Evolutionary conservation across 2,329 filamentous ascomycete genomes (phyloP).

Genomic region (Ascochyta pisi): DNA sequence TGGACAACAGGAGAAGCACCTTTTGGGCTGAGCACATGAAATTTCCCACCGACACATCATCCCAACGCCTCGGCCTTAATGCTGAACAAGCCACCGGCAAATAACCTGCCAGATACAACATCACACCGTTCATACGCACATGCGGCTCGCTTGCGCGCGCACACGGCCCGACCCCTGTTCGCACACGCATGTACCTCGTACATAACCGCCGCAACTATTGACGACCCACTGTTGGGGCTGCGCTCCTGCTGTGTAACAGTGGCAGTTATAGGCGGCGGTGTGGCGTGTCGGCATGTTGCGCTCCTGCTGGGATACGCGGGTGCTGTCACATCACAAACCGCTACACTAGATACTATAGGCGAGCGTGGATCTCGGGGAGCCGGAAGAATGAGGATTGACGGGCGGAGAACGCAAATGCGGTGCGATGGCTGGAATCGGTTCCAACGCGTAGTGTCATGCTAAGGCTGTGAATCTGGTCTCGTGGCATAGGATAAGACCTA

Average conservation of each 20-base stretch:
- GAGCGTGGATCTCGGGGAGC: not conserved
- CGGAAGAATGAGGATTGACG: not conserved
- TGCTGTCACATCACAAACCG: not conserved
- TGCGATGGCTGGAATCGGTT: not conserved
- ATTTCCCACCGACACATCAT: not conserved
- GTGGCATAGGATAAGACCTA: not conserved
- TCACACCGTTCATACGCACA: conserved; percentile 4
- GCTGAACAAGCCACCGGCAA: conserved; percentile 8
- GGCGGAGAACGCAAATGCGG: not conserved
- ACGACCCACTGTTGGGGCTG: conserved; percentile 9
- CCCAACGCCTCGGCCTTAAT: not conserved
- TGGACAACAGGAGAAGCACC: not conserved
- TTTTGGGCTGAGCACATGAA: conserved; percentile 5
- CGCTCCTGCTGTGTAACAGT: conserved; percentile 12
- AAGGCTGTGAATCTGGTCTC: not conserved
- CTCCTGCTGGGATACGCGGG: not conserved
- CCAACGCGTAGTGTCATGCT: not conserved
- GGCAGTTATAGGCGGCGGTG: not conserved
- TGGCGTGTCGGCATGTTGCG: not conserved
- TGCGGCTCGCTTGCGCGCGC: conserved; percentile 17
- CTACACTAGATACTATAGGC: not conserved
- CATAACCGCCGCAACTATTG: conserved; percentile 19
- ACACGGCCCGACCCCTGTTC: conserved; percentile 17
- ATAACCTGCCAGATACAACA: conserved; percentile 1
- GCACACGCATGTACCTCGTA: conserved; percentile 4